These are phyloP conservation scores for Gossypium rotundifolium DNA, from an alignment of 345 rosid species.

Conservation along the genomic window DNA sequence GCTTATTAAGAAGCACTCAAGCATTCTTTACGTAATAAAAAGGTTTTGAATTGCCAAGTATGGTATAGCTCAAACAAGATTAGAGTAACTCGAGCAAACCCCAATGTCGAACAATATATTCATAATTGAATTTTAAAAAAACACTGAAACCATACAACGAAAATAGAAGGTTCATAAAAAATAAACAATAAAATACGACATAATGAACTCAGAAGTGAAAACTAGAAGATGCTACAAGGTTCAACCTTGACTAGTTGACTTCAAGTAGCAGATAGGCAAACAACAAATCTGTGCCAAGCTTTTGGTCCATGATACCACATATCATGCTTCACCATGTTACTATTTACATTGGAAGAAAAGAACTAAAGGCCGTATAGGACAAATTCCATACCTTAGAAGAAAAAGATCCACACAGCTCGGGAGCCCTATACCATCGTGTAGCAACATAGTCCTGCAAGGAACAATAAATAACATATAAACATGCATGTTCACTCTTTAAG, in stretches of 20 bases:
- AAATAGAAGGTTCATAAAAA: not conserved
- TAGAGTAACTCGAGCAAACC: not conserved
- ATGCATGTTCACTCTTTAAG: constrained; percentile 8
- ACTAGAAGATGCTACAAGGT: not conserved
- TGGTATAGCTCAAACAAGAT: constrained; percentile 3
- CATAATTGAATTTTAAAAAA: not conserved
- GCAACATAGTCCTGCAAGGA: constrained; percentile 84
- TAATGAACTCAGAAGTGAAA: not conserved
- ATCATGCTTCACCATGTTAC: constrained; percentile 16
- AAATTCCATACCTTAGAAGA: constrained; percentile 68
- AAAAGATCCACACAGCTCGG: constrained; percentile 96
- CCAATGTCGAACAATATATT: not conserved
- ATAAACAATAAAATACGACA: not conserved
- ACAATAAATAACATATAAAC: constrained; percentile 12
- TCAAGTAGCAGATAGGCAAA: not conserved
- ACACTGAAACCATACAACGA: not conserved
- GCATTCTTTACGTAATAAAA: constrained; percentile 28
- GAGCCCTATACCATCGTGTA: constrained; percentile 98
- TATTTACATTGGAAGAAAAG: not conserved
- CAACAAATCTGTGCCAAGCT: constrained; percentile 4
- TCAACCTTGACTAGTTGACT: not conserved
- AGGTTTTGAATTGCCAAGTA: constrained; percentile 16
- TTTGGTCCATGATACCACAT: constrained; percentile 5
- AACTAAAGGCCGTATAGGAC: not conserved
- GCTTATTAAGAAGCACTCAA: constrained; percentile 47